Evolutionary conservation across 1,284 basidiomycete genomes (phyloP), one percentile per base, ranked within the genome.

Genomic region (Mrakiaceae sp.): DNA sequence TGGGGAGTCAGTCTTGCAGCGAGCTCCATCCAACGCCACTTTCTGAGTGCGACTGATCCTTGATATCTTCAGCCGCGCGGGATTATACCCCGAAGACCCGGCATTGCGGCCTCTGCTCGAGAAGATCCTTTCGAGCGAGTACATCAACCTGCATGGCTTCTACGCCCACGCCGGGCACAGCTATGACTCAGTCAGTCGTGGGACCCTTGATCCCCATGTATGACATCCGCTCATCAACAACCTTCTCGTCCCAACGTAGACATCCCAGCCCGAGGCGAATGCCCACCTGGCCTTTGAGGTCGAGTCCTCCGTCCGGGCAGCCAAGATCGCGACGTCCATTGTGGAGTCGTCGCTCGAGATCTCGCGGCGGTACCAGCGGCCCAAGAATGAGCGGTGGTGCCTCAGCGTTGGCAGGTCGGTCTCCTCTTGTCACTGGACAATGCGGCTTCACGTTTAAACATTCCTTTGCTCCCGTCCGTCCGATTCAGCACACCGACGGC

Each of bases 401-500:
- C 76, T 92, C 39, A 87, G 87, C 2, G 85, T 91, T 0, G 90
- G 90, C 11, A 27, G 27, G 27, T 27, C 27, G 27, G 27, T 27
- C 27, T 27, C 27, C 27, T 27, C 27, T 27, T 27, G 27, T 27
- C 27, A 27, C 27, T 27, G 27, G 2, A 27, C 27, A 2, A 27
- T 27, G 27, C 27, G 27, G 27, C 27, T 27, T 27, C 27, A 27
- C 27, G 27, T 27, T 27, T 27, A 27, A 27, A 1, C 27, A 27
- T 27, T 27, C 27, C 2, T 27, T 27, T 2, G 27, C 27, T 27
- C 27, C 27, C 27, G 27, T 27, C 27, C 27, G 27, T 27, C 27
- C 27, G 27, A 27, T 27, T 27, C 27, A 86, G 88, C n/a, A 92
- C 90, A 2, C 90, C 90, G 1, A 87, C 90, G 2, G 88, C 88